Percentiles rank a stretch among this genome's conserved stretches.
Evolutionary conservation across 371 early-diverging fungal genomes (phyloP).

Genomic region (Rhizopus arrhizus): DNA sequence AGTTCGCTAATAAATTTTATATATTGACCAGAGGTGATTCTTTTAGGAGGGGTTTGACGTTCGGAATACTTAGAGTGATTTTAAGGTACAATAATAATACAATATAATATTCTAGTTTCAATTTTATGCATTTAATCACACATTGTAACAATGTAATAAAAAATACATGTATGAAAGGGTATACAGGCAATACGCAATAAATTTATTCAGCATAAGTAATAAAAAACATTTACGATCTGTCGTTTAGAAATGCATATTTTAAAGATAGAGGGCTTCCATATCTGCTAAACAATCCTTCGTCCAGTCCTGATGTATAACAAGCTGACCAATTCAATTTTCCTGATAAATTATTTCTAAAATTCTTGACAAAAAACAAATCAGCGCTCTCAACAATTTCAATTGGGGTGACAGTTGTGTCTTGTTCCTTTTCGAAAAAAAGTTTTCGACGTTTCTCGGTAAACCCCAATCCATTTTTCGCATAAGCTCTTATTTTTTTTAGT

Average conservation of each 20-base stretch:
- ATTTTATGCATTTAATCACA: conserved; percentile 13
- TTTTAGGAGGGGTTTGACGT: conserved; percentile 7
- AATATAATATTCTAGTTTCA: conserved; percentile 17
- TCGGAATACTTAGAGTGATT: conserved; percentile 8
- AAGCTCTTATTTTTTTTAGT: conserved; percentile 10
- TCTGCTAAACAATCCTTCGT: conserved; percentile 10
- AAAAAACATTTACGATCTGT: conserved; percentile 14
- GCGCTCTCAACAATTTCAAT: conserved; percentile 12
- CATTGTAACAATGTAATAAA: conserved; percentile 12
- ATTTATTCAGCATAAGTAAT: conserved; percentile 10
- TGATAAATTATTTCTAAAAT: conserved; percentile 6
- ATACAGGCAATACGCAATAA: conserved; percentile 11
- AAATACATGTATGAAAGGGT: conserved; percentile 10
- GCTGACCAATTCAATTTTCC: conserved; percentile 14
- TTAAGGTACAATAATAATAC: conserved; percentile 10
- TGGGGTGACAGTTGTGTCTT: conserved; percentile 12
- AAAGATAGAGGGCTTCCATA: conserved; percentile 9
- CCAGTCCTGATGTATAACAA: conserved; percentile 13
- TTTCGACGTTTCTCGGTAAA: conserved; percentile 13
- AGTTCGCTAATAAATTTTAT: conserved; percentile 18
- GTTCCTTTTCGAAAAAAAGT: conserved; percentile 10
- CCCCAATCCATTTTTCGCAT: conserved; percentile 11
- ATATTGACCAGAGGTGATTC: too few relatives aligned
- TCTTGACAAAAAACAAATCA: conserved; percentile 14
- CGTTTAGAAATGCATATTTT: conserved; percentile 16